Evolutionary conservation across 2,329 filamentous ascomycete genomes (phyloP).

Genomic region (Aspergillus oerlinghausenensis): DNA sequence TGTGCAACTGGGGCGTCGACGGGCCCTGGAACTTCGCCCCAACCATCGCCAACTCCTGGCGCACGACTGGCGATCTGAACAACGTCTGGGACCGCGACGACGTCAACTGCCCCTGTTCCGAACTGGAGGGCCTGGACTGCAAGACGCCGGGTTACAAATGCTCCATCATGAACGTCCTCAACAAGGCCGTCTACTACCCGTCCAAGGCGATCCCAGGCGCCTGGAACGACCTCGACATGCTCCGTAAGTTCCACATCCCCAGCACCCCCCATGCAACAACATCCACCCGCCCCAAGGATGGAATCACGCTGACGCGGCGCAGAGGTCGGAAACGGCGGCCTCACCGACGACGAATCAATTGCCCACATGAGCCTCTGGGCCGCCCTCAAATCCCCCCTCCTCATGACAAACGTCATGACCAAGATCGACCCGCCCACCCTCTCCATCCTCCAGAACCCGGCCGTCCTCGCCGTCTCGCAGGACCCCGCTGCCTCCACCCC

Average conservation of each 20-base stretch:
- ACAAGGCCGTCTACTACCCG: constrained; percentile 43
- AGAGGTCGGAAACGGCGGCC: constrained; percentile 45
- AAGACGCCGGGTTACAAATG: constrained; percentile 45
- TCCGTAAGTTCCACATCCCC: neutral
- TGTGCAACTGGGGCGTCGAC: constrained; percentile 52
- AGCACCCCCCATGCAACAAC: no score
- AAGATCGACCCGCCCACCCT: constrained; percentile 39
- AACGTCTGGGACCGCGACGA: constrained; percentile 45
- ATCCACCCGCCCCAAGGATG: no score
- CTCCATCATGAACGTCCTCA: constrained; percentile 48
- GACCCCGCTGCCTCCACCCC: constrained; percentile 23
- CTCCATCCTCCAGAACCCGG: constrained; percentile 27
- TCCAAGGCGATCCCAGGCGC: constrained; percentile 41
- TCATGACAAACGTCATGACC: constrained; percentile 45
- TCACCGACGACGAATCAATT: constrained; percentile 36
- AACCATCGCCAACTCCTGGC: constrained; percentile 45
- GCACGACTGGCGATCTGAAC: constrained; percentile 46
- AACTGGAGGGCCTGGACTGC: constrained; percentile 39
- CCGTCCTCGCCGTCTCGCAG: neutral
- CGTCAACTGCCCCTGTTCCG: constrained; percentile 38
- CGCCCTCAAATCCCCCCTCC: constrained; percentile 43
- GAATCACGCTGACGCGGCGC: neutral
- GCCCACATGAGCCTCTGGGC: constrained; percentile 49
- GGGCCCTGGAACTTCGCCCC: constrained; percentile 46
- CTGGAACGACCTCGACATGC: constrained; percentile 48